phyloP scores from a whole-genome alignment of 306 rosid genomes.

The Malus sylvestris region DNA sequence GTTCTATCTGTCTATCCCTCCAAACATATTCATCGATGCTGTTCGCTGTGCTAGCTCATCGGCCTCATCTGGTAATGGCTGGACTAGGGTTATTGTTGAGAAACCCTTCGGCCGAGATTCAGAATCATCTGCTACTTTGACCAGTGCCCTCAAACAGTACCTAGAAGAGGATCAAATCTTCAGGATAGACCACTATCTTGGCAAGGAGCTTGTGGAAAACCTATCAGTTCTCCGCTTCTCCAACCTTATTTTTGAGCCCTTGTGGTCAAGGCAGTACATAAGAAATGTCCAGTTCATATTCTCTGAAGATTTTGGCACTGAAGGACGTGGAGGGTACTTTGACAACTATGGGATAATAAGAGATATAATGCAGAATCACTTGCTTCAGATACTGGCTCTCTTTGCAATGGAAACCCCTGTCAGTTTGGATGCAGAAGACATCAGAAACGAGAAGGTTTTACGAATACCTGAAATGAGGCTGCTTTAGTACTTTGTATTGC shows the following conservation, averaged over 20 bases:
- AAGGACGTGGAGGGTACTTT: slow-evolving; percentile 98
- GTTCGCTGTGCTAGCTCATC: slow-evolving; percentile 76
- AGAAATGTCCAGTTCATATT: slow-evolving; percentile 79
- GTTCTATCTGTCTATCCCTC: slow-evolving; percentile 85
- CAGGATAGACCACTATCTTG: slow-evolving; percentile 92
- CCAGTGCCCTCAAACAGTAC: slow-evolving; percentile 69
- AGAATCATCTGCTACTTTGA: slow-evolving; percentile 87
- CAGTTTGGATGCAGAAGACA: slow-evolving; percentile 90
- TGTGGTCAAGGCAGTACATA: slow-evolving; percentile 94
- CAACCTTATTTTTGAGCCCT: slow-evolving; percentile 83
- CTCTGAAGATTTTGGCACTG: slow-evolving; percentile 95
- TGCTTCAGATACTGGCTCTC: slow-evolving; percentile 89
- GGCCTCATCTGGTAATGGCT: slow-evolving; percentile 75
- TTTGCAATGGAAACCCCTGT: slow-evolving; percentile 98
- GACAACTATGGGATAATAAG: slow-evolving; percentile 85
- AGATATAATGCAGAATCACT: slow-evolving; percentile 93
- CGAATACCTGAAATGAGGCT: slow-evolving; percentile 5
- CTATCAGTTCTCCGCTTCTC: slow-evolving; percentile 91
- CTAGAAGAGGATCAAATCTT: slow-evolving; percentile 85
- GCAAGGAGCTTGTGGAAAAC: slow-evolving; percentile 94
- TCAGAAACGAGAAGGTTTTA: slow-evolving; percentile 82
- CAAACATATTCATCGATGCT: slow-evolving; percentile 73
- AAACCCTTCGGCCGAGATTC: slow-evolving; percentile 96
- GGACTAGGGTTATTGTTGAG: slow-evolving; percentile 97
- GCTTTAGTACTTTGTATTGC: neutral